phyloP scores from a whole-genome alignment of 495 filamentous ascomycete genomes.

The Penicillium alfredii region DNA sequence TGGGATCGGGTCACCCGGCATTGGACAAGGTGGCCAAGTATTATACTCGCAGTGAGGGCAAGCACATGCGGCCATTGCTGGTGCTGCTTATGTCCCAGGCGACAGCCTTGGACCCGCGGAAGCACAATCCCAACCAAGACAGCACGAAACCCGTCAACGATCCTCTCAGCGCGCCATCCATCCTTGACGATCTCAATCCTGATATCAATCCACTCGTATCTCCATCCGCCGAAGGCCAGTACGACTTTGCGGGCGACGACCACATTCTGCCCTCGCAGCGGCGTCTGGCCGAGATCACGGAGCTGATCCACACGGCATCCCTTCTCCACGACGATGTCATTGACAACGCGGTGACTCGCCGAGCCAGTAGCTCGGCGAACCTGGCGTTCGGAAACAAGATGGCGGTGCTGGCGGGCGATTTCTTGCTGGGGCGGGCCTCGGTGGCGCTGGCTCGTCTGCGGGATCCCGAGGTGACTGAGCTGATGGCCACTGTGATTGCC shows the following conservation, averaged over 20 bases:
- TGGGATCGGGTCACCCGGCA: slow-evolving; percentile 88
- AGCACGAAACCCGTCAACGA: slow-evolving; percentile 54
- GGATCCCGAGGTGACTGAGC: slow-evolving; percentile 88
- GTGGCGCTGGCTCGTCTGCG: slow-evolving; percentile 86
- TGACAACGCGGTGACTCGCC: slow-evolving; percentile 77
- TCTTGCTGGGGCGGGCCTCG: slow-evolving; percentile 85
- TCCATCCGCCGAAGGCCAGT: slow-evolving; percentile 43
- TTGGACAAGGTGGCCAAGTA: slow-evolving; percentile 95
- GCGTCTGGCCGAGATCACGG: slow-evolving; percentile 91
- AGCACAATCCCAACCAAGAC: slow-evolving; percentile 31
- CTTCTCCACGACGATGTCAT: slow-evolving; percentile 98
- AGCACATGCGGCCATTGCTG: slow-evolving; percentile 90
- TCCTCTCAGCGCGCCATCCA: slow-evolving; percentile 64
- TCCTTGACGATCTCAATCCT: slow-evolving; percentile 83
- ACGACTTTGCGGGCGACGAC: slow-evolving; percentile 22
- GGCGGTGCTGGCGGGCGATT: slow-evolving; percentile 94
- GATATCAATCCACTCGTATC: slow-evolving; percentile 49
- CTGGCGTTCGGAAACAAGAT: slow-evolving; percentile 96
- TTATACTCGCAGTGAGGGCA: slow-evolving; percentile 94
- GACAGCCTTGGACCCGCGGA: slow-evolving; percentile 71
- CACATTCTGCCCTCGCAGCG: slow-evolving; percentile 70
- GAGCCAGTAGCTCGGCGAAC: slow-evolving; percentile 82
- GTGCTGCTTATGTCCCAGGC: slow-evolving; percentile 95
- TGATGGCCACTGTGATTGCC: slow-evolving; percentile 92
- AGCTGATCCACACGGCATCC: slow-evolving; percentile 94